Percentiles rank a stretch among this genome's conserved stretches.
These are phyloP conservation scores for Fraxinus albicans DNA, from an alignment of 305 asterid genomes.

Conservation along the genomic window DNA sequence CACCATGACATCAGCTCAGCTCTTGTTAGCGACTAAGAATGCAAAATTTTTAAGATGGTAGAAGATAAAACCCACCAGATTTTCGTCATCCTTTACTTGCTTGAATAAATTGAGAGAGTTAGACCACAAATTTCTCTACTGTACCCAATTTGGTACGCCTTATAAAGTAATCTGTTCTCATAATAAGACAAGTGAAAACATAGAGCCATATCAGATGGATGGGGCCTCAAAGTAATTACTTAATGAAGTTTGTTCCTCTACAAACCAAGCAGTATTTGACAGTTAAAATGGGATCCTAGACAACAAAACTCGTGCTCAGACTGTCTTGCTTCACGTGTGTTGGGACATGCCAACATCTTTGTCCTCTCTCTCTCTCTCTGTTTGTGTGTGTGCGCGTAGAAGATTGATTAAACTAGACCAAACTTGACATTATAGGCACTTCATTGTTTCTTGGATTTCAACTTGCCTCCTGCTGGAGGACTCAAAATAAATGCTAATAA, in stretches of 20 bases:
- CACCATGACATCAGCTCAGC: background rate
- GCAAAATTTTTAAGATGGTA: background rate
- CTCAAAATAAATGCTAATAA: conserved; percentile 30
- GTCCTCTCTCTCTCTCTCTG: conserved; percentile 25
- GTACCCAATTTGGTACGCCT: background rate
- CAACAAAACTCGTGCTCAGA: conserved; percentile 55
- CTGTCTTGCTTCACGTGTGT: conserved; percentile 70
- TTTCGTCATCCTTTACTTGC: background rate
- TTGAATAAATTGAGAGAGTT: background rate
- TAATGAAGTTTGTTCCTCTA: conserved; percentile 45
- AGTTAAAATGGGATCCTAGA: conserved; percentile 33
- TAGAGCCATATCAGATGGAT: conserved; percentile 16
- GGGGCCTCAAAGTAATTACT: conserved; percentile 51
- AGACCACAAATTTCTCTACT: background rate
- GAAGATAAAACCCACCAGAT: background rate
- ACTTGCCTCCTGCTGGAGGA: conserved; percentile 33
- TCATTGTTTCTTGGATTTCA: conserved; percentile 35
- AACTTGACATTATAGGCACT: conserved; percentile 2
- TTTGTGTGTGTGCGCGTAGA: background rate
- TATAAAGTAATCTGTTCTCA: background rate
- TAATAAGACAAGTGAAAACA: background rate
- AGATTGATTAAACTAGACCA: background rate
- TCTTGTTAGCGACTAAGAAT: background rate
- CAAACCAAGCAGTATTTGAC: conserved; percentile 48
- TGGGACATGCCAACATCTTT: conserved; percentile 45